Percentiles rank a stretch among this genome's conserved stretches.
Evolutionary conservation across 345 rosid genomes (phyloP).

Genomic region (Erodium maritimum): DNA sequence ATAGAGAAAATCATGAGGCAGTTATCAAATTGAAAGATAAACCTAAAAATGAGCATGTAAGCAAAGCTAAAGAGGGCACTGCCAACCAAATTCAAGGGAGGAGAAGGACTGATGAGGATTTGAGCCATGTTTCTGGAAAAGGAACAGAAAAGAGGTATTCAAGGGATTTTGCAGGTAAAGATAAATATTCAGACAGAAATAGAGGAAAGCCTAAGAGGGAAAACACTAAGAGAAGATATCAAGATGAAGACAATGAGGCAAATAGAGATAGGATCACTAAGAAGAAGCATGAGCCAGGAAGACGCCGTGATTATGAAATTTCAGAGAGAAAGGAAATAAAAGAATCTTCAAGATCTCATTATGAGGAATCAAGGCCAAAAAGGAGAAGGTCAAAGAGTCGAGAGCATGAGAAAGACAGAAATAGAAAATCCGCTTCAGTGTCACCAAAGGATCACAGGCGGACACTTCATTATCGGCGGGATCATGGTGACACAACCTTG

Average conservation of each 20-base stretch:
- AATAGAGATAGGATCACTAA: slow-evolving; percentile 24
- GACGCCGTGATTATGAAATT: slow-evolving; percentile 30
- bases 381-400: slow-evolving; percentile 63
- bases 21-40: slow-evolving; percentile 34
- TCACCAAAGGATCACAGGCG: slow-evolving; percentile 40
- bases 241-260: slow-evolving; percentile 29
- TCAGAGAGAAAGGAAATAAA: slow-evolving; percentile 38
- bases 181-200: slow-evolving; percentile 24
- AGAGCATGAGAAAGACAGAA: slow-evolving; percentile 38
- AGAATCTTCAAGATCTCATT: slow-evolving; percentile 36
- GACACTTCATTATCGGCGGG: slow-evolving; percentile 31
- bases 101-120: slow-evolving; percentile 22
- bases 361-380: slow-evolving; percentile 38
- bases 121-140: slow-evolving; percentile 21
- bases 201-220: slow-evolving; percentile 34
- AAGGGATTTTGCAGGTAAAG: slow-evolving; percentile 31
- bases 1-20: slow-evolving; percentile 16
- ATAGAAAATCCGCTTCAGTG: slow-evolving; percentile 41
- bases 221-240: slow-evolving; percentile 36
- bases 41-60: slow-evolving; percentile 17
- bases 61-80: slow-evolving; percentile 7
- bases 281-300: slow-evolving; percentile 36
- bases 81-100: slow-evolving; percentile 22
- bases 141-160: slow-evolving; percentile 33
- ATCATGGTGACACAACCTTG: slow-evolving; percentile 27